Conservation (phyloP, 2,329 filamentous ascomycete genomes). For the Apiospora koreana region DNA sequence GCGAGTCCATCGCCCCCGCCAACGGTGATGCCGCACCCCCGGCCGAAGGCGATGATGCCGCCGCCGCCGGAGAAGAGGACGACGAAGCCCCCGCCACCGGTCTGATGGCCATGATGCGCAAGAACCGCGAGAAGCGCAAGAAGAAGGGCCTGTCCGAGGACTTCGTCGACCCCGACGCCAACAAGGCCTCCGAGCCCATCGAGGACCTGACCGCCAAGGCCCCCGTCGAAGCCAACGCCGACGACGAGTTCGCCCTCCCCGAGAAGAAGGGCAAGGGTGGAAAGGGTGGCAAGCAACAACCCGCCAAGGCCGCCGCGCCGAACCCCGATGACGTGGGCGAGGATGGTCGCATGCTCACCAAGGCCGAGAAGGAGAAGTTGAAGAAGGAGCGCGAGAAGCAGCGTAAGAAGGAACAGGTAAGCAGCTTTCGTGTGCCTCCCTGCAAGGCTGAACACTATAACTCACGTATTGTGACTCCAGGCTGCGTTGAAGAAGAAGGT, state of each 20-base stretch:
- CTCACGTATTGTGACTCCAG: slow-evolving; percentile 39
- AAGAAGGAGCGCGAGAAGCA: slow-evolving; percentile 99
- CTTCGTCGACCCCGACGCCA: slow-evolving; percentile 68
- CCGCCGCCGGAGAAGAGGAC: slow-evolving; percentile 48
- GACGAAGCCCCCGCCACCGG: slow-evolving; percentile 59
- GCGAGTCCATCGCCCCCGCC: slow-evolving; percentile 70
- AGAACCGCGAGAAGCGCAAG: slow-evolving; percentile 84
- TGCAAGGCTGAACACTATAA: background rate
- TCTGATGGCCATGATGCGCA: slow-evolving; percentile 77
- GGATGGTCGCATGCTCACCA: slow-evolving; percentile 77
- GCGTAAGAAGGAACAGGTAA: slow-evolving; percentile 94
- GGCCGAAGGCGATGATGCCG: slow-evolving; percentile 49
- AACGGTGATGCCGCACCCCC: slow-evolving; percentile 52
- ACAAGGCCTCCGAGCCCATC: slow-evolving; percentile 43
- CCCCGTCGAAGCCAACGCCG: slow-evolving; percentile 77
- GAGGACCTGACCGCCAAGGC: slow-evolving; percentile 64
- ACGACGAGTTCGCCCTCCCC: slow-evolving; percentile 82
- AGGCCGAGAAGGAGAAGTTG: slow-evolving; percentile 97
- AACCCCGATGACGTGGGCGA: slow-evolving; percentile 53
- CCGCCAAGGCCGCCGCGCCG: slow-evolving; percentile 49
- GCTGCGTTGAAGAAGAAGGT: slow-evolving; percentile 81
- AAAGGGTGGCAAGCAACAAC: slow-evolving; percentile 49
- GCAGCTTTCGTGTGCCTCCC: slow-evolving; percentile 12
- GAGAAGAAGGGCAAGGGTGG: slow-evolving; percentile 73
- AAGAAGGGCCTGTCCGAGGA: slow-evolving; percentile 82